Evolutionary conservation across 2,329 filamentous ascomycete genomes (phyloP), one percentile per base, ranked within the genome.

Genomic region (Pseudogymnoascus sp.): DNA sequence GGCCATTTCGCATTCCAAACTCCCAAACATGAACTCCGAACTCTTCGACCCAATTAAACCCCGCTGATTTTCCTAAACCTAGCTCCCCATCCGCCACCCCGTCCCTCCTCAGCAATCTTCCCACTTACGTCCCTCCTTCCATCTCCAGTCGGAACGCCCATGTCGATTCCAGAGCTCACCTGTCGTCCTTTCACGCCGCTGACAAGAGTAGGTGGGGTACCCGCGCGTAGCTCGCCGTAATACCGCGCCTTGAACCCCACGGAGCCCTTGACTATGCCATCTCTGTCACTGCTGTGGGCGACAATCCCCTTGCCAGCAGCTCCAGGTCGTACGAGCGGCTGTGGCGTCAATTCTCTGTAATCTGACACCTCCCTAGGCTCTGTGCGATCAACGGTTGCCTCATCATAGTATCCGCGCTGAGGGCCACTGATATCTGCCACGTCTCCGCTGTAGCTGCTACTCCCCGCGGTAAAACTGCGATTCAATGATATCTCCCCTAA

Each of bases 101-200:
- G 61, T 1, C 89, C 89, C 71, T 92, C 89, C 72, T 92, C 89
- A 0, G 82, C 88, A 62, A 86, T 74, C 77, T 89, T 90, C 1
- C 89, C 89, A 70, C 88, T 91, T 2, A 90, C 87, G 64, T 88
- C 85, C 52, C 87, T 76, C 55, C 82, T 76, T 65, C 70, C 64
- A 4, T 68, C 70, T 9, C 67, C 68, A 42, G 68, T 71, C 68
- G 62, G 69, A 66, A 61, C 73, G 28, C 76, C 76, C 62, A 78
- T 82, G 69, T 87, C 84, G 63, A 82, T 84, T 1, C 84, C 84
- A 4, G 81, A 82, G 11, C 82, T 85, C 4, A 85, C 77, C 70
- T 86, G 83, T 55, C 84, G 69, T 9, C 64, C 63, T 2, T 61
- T 60, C 14, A 49, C 66, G 6, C 55, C 64, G 12, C 79, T 81